Base-by-base conservation (phyloP, 345 rosid species). In the Gossypium australe region DNA sequence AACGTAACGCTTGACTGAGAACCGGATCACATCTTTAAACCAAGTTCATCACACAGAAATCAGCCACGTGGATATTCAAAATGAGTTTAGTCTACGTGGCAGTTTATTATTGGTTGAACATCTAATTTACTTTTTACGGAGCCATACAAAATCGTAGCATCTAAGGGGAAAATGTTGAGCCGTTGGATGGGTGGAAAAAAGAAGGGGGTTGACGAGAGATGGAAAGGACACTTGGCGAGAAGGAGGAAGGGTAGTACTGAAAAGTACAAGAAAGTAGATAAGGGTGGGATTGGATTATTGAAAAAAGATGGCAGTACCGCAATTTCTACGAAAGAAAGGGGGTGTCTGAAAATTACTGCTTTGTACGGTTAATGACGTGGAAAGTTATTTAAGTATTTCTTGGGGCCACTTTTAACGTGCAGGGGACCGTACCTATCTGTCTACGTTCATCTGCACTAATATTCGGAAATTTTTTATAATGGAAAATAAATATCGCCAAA, bases 371-470 rank as follows among this genome's bases (percentile, higher is more conserved):
- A 9, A 22, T 56, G 65, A 71, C 52, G 38, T 79, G 78, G 76
- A 24, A 22, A 47, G 29, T 22, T 0, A n/a, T 20, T 66, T 11
- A 11, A 22, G 4, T 56, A 41, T 70, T 43, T 49, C 56, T 4
- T 25, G 60, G 83, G 84, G 80, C 22, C 84, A 70, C 16, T 4
- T 22, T 27, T 61, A 75, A 79, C 88, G 82, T 77, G 83, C 86
- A 79, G 67, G 47, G 78, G 74, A 70, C 88, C 88, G 85, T 83
- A 85, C 86, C 85, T 79, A 79, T 85, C 80, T 69, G 24, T 24
- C 25, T 17, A 1, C 9, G 2, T 51, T 27, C 34, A 10, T 7
- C 57, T 0, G 27, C 2, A 8, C 0, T 34, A 16, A 20, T 44
- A 44, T 14, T 7, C 11, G 11, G 5, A 20, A 18, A 17, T 2